phyloP scores from a whole-genome alignment of 768 basidiomycete genomes.

The Tulasnella sp. region DNA sequence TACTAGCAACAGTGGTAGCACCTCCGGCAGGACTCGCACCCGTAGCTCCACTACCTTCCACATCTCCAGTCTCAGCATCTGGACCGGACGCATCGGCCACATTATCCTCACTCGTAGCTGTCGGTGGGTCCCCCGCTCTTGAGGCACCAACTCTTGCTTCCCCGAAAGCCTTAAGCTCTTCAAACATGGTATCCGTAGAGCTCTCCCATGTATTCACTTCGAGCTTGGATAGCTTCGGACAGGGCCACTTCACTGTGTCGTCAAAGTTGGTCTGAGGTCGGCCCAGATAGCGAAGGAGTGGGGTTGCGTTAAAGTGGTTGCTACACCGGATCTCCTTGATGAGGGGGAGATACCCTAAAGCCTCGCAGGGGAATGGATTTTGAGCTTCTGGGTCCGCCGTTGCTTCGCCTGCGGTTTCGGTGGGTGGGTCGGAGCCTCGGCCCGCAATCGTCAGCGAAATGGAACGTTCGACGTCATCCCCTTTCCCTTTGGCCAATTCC shows the following conservation, averaged over 20 bases:
- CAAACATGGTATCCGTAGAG: not conserved
- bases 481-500: not conserved
- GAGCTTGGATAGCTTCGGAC: not conserved
- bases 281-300: not conserved
- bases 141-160: not conserved
- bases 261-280: not conserved
- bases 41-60: not conserved
- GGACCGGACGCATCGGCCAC: not conserved
- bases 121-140: not conserved
- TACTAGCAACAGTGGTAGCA: not conserved
- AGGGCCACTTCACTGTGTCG: not conserved
- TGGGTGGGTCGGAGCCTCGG: not conserved
- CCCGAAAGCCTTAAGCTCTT: not conserved
- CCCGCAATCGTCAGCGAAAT: not conserved
- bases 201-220: not conserved
- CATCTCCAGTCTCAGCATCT: not conserved
- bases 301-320: not conserved
- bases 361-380: not conserved
- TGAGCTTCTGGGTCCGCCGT: not conserved
- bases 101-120: not conserved
- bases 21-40: not conserved
- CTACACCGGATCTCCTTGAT: not conserved
- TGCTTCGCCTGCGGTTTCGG: not conserved
- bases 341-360: not conserved
- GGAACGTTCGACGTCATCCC: not conserved